Base-by-base conservation (phyloP, 352 stramenopile species). In the Phytophthora aleatoria region DNA sequence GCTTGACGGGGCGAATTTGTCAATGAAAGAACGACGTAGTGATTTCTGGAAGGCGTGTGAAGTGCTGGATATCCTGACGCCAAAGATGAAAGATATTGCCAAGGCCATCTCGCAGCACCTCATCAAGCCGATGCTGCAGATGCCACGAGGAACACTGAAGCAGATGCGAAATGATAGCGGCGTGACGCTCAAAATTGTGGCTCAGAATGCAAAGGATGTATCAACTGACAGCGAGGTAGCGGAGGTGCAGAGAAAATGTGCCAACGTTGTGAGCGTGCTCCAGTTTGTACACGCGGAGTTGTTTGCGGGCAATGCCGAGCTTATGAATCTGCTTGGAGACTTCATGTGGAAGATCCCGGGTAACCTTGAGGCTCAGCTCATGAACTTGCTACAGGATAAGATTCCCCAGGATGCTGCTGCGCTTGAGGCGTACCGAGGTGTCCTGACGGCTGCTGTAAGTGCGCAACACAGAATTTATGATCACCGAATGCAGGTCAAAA, bases 261-360 rank as follows among this genome's bases (percentile, higher is more conserved):
- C 59, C 10, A 79, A 77, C 50, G 69, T 89, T 44, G 71, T 90
- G 16, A 61, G 20, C 9, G 57, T 87, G 5, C 67, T 92, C n/a
- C 59, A 71, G 26, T 93, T 91, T 26, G 44, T 91, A 28, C 65
- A 89, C 48, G 20, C 67, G 1, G 78, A 89, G 38, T 50, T 93
- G 33, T 77, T 93, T 56, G 57, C 41, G 2, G 45, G 71, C 5
- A 75, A 76, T 30, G 38, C 60, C 0, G 69, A 81, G 50, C 61
- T 90, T 20, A 91, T 91, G 80, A 59, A 71, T 13, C 71, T 65
- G 35, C 69, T 89, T 26, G 69, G 71, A 16, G 80, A 79, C 12
- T 68, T 86, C 5, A 59, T 93, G 41, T 93, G 84, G 82, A 93
- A 87, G 43, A 82, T 84, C 39, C 84, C 84, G 16, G 82, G 82